A percentile compares a stretch with the other conserved stretches of the same genome.
Conservation (phyloP, 2,329 filamentous ascomycete genomes). For the Aureobasidium sp. region DNA sequence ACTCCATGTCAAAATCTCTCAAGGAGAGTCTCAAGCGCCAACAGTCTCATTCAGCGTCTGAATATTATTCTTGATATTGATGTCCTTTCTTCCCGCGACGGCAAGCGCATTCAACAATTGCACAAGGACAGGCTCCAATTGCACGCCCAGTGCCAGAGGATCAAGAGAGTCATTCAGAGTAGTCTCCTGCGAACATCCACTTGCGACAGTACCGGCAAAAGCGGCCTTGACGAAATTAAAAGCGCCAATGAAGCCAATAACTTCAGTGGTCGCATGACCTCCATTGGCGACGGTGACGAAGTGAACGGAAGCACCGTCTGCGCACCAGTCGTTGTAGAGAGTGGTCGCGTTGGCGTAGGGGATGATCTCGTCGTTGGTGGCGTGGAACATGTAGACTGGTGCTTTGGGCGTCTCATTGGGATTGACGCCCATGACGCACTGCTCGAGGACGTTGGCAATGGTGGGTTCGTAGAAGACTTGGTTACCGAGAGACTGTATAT, state of each 20-base stretch:
- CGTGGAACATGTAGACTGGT: conserved; percentile 27
- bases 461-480: conserved; percentile 23
- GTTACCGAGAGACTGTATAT: conserved; percentile 23
- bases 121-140: conserved; percentile 25
- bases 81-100: conserved; percentile 7
- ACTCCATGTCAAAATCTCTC: too few relatives aligned
- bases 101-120: conserved; percentile 19
- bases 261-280: conserved; percentile 25
- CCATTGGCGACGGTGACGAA: conserved; percentile 25
- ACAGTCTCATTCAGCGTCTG: conserved; percentile 2
- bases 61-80: conserved; percentile 9
- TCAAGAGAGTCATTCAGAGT: conserved; percentile 20
- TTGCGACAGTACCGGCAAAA: not conserved
- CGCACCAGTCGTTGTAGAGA: conserved; percentile 24
- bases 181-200: conserved; percentile 22
- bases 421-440: conserved; percentile 23
- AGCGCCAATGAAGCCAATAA: conserved; percentile 22
- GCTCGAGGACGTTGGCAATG: conserved; percentile 19
- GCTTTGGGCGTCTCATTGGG: conserved; percentile 23
- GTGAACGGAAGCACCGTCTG: conserved; percentile 23
- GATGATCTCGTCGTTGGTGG: conserved; percentile 26
- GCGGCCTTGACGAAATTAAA: conserved; percentile 24
- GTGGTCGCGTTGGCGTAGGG: conserved; percentile 26
- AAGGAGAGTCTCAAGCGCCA: not conserved
- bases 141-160: conserved; percentile 22